phyloP scores from a whole-genome alignment of 2,329 filamentous ascomycete genomes.

The Sporothrix sp. region DNA sequence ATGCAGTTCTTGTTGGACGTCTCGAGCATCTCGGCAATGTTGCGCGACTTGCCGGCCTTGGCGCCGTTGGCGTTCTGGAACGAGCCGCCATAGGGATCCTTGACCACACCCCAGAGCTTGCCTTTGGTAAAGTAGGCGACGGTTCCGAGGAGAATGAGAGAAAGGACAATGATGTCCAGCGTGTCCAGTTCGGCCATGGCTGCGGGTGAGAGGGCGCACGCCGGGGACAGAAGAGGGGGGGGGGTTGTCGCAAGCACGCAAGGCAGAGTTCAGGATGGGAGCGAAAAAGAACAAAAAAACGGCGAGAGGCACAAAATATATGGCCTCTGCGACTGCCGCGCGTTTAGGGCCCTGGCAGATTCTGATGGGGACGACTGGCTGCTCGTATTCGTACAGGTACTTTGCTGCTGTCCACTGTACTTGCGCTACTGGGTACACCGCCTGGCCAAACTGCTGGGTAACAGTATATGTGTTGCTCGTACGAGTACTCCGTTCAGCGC shows the following conservation, averaged over 20 bases:
- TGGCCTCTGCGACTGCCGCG: not conserved
- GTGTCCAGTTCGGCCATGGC: conserved; percentile 94
- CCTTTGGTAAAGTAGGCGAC: conserved; percentile 97
- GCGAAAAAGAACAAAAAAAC: not conserved
- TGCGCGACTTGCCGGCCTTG: conserved; percentile 76
- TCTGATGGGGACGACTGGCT: not conserved
- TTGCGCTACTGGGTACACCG: conserved; percentile 4
- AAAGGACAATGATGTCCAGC: conserved; percentile 86
- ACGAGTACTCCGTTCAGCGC: too few species aligned
- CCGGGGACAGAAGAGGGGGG: not conserved
- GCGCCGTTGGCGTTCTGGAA: conserved; percentile 58
- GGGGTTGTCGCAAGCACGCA: not conserved
- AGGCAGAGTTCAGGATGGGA: not conserved
- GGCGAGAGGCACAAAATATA: conserved; percentile 6
- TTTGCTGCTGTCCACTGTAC: not conserved
- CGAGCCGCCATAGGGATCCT: conserved; percentile 77
- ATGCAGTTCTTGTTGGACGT: conserved; percentile 95
- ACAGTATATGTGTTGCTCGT: not conserved
- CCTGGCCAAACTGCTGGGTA: conserved; percentile 6
- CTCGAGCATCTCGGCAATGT: conserved; percentile 93
- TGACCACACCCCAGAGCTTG: conserved; percentile 78
- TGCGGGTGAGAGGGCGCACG: conserved; percentile 17
- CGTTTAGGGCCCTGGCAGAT: not conserved
- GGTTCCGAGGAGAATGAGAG: conserved; percentile 73
- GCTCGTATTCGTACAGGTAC: not conserved